These are phyloP conservation scores for Pythium dissotocum DNA, from an alignment of 352 stramenopile species.

Conservation along the genomic window DNA sequence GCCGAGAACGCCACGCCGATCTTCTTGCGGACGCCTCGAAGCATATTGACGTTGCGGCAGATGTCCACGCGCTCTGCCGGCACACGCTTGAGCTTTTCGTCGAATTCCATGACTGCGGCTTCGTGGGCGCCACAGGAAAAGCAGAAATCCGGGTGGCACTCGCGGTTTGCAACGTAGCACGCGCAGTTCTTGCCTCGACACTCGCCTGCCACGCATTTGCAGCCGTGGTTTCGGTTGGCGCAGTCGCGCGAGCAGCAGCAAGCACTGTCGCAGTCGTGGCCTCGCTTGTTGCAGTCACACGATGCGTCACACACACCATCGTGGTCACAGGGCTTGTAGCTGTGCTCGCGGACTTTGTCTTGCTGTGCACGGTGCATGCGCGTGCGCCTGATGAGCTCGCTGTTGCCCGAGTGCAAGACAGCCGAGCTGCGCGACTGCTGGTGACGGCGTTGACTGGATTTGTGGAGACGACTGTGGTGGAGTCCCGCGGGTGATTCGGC, in stretches of 20 bases:
- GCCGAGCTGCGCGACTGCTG: constrained; percentile 13
- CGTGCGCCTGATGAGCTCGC: constrained; percentile 36
- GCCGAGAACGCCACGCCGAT: constrained; percentile 66
- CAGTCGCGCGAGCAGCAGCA: constrained; percentile 67
- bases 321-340: constrained; percentile 68
- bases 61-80: constrained; percentile 38
- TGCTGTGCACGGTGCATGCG: constrained; percentile 39
- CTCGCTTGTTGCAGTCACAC: constrained; percentile 56
- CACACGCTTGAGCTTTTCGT: constrained; percentile 28
- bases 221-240: constrained; percentile 65
- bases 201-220: constrained; percentile 51
- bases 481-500: background rate
- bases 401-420: constrained; percentile 29
- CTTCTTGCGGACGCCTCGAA: constrained; percentile 57
- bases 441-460: constrained; percentile 11
- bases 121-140: constrained; percentile 71
- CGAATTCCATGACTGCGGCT: constrained; percentile 50
- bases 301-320: constrained; percentile 45
- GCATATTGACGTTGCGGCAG: constrained; percentile 67
- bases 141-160: constrained; percentile 79
- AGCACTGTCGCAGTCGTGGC: constrained; percentile 57
- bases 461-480: constrained; percentile 7
- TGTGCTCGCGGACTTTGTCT: constrained; percentile 50
- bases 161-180: constrained; percentile 49
- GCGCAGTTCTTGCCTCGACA: constrained; percentile 59